Evolutionary conservation across 345 rosid genomes (phyloP).

Genomic region (Lepidium didymum): DNA sequence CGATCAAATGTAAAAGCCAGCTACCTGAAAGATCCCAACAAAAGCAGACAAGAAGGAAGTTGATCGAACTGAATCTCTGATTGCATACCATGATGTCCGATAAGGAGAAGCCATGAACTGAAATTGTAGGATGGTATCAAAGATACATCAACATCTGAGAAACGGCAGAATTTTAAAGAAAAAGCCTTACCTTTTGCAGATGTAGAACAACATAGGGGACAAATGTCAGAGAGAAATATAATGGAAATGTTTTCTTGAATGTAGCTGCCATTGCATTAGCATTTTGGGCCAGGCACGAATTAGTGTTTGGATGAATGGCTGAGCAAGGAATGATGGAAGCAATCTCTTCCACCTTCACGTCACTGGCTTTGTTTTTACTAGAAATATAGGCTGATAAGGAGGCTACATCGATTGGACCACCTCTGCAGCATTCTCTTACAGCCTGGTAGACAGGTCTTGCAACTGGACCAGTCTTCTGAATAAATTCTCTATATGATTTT

Average conservation of each 20-base stretch:
- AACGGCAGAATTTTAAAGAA: background rate
- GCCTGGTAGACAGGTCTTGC: conserved; percentile 85
- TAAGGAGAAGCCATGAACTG: conserved; percentile 93
- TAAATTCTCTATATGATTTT: conserved; percentile 84
- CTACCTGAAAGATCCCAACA: conserved; percentile 97
- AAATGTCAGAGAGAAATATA: conserved; percentile 94
- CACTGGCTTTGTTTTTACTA: conserved; percentile 37
- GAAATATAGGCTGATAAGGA: conserved; percentile 63
- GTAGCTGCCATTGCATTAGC: conserved; percentile 85
- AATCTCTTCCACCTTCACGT: conserved; percentile 61
- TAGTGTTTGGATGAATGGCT: conserved; percentile 76
- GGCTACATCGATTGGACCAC: conserved; percentile 69
- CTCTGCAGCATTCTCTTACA: conserved; percentile 88
- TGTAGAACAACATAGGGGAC: conserved; percentile 95
- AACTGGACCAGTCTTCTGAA: conserved; percentile 98
- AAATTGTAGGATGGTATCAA: conserved; percentile 20
- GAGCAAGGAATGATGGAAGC: conserved; percentile 90
- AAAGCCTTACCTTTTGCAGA: conserved; percentile 67
- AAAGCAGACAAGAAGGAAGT: conserved; percentile 94
- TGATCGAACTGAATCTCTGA: conserved; percentile 84
- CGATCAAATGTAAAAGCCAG: background rate
- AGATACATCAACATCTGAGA: background rate
- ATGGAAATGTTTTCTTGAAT: conserved; percentile 92
- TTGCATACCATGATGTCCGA: conserved; percentile 76
- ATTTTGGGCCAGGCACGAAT: conserved; percentile 75